Evolutionary conservation across 352 stramenopile genomes (phyloP).

Genomic region (Phytopythium delawarense): DNA sequence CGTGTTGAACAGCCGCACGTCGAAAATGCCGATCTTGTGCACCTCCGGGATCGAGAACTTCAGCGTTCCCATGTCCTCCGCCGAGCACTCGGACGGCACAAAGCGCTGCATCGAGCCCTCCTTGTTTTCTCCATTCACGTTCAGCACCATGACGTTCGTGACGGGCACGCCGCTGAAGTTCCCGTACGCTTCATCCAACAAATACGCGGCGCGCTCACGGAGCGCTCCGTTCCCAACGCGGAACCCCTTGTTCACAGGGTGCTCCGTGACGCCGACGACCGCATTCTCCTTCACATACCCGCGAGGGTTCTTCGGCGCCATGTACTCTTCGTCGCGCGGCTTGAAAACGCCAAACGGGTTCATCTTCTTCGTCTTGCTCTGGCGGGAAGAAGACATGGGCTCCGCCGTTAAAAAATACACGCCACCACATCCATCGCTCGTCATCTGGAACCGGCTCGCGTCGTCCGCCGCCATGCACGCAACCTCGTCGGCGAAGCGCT

Average conservation of each 20-base stretch:
- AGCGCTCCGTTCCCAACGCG: slow-evolving; percentile 81
- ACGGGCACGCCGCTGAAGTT: slow-evolving; percentile 82
- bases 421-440: slow-evolving; percentile 74
- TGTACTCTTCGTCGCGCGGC: slow-evolving; percentile 98
- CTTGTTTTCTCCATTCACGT: slow-evolving; percentile 58
- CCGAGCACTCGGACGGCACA: slow-evolving; percentile 74
- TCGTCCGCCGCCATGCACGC: slow-evolving; percentile 25
- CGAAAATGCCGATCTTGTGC: slow-evolving; percentile 87
- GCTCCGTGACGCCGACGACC: slow-evolving; percentile 71
- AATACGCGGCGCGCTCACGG: slow-evolving; percentile 79
- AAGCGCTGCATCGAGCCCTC: slow-evolving; percentile 87
- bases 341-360: slow-evolving; percentile 92
- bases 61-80: slow-evolving; percentile 85
- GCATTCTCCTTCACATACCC: slow-evolving; percentile 88
- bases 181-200: slow-evolving; percentile 74
- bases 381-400: slow-evolving; percentile 26
- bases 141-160: slow-evolving; percentile 72
- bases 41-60: slow-evolving; percentile 84
- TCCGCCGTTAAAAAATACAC: slow-evolving; percentile 50
- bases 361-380: slow-evolving; percentile 18
- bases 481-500: slow-evolving; percentile 42
- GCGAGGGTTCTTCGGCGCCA: slow-evolving; percentile 97
- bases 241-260: slow-evolving; percentile 85
- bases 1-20: slow-evolving; percentile 88
- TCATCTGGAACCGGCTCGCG: slow-evolving; percentile 50